A percentile compares a stretch with the other conserved stretches of the same genome.
These are phyloP conservation scores for Chloris gayana DNA, from an alignment of 176 grass and related monocot species.

Conservation along the genomic window DNA sequence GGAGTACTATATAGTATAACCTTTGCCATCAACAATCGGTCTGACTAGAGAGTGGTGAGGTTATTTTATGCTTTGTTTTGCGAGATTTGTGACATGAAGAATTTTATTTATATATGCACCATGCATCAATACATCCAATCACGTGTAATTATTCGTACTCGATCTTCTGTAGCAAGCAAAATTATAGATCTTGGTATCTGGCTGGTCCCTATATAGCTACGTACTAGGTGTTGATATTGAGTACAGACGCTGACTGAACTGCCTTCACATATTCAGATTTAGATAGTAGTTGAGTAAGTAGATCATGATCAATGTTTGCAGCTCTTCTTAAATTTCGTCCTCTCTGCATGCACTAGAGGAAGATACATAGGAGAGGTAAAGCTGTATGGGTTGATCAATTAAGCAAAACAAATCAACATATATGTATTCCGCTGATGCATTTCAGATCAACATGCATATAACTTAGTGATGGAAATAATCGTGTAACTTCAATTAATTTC, in stretches of 20 bases:
- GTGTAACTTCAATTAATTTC: no score
- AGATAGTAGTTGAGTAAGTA: not conserved
- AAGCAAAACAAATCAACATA: not conserved
- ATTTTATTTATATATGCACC: not conserved
- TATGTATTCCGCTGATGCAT: not conserved
- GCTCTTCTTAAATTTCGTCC: not conserved
- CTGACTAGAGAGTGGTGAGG: not conserved
- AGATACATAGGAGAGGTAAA: not conserved
- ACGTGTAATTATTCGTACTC: no score
- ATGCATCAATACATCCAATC: not conserved
- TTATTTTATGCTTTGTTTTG: not conserved
- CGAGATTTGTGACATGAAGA: not conserved
- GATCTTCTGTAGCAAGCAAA: no score
- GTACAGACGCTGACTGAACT: no score
- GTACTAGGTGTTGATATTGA: no score
- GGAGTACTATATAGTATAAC: no score
- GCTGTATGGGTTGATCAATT: not conserved
- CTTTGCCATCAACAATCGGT: not conserved
- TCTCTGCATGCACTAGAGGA: not conserved
- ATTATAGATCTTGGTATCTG: no score
- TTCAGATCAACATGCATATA: no score
- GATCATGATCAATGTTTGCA: not conserved
- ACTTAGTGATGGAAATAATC: no score
- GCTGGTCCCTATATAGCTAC: no score
- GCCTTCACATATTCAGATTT: no score